A percentile compares a stretch with the other conserved stretches of the same genome.
These are phyloP conservation scores for Pichia kudriavzevii DNA, from an alignment of 1,139 yeast genomes.

Conservation along the genomic window DNA sequence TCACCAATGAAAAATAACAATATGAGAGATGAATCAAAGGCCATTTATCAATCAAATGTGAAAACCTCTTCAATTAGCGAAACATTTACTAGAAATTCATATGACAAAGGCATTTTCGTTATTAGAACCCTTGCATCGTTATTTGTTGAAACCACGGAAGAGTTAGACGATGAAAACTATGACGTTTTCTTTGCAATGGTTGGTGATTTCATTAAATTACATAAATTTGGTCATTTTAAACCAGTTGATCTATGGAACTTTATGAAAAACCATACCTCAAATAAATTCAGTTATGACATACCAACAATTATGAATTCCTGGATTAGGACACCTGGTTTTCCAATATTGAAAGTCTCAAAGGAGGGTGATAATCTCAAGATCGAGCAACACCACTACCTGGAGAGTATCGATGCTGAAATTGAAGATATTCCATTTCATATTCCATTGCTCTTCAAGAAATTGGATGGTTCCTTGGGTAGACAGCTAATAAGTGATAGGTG, in stretches of 20 bases:
- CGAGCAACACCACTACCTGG: constrained; percentile 47
- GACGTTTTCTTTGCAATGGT: constrained; percentile 34
- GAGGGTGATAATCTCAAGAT: constrained; percentile 27
- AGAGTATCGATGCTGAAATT: constrained; percentile 28
- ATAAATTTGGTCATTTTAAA: constrained; percentile 37
- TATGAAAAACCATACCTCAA: constrained; percentile 20
- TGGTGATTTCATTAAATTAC: constrained; percentile 34
- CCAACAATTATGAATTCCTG: constrained; percentile 48
- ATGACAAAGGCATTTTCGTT: constrained; percentile 58
- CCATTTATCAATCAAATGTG: constrained; percentile 25
- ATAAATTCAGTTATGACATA: constrained; percentile 28
- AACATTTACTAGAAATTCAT: constrained; percentile 48
- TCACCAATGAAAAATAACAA: constrained; percentile 38
- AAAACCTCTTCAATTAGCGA: constrained; percentile 33
- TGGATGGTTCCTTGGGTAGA: constrained; percentile 33
- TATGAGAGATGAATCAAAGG: constrained; percentile 26
- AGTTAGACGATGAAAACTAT: constrained; percentile 26
- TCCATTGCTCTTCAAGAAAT: constrained; percentile 44
- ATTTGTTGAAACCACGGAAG: constrained; percentile 27
- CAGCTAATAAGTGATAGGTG: constrained; percentile 44
- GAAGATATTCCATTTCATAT: constrained; percentile 44
- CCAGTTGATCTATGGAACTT: constrained; percentile 52
- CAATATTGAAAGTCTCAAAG: constrained; percentile 39
- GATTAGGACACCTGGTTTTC: constrained; percentile 53
- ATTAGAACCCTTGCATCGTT: constrained; percentile 48